phyloP scores from a whole-genome alignment of 2,329 filamentous ascomycete species.

The Sclerotinia spermophila region DNA sequence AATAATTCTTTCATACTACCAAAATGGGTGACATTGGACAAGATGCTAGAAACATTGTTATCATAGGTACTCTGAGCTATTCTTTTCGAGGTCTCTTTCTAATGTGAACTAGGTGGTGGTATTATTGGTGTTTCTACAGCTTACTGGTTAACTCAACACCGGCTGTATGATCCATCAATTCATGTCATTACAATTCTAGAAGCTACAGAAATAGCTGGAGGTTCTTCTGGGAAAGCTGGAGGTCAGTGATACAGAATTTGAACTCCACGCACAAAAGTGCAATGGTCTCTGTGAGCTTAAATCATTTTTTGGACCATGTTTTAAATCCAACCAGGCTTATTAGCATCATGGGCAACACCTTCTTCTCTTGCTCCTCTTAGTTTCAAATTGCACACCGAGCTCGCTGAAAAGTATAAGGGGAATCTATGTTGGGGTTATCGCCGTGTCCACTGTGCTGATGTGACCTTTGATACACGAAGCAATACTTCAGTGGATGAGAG shows the following conservation, averaged over 20 bases:
- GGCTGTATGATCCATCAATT: conserved; percentile 66
- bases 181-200: conserved; percentile 83
- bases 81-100: neutral
- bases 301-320: neutral
- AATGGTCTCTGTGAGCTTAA: neutral
- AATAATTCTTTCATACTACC: neutral
- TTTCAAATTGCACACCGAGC: conserved; percentile 73
- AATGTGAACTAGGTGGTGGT: conserved; percentile 56
- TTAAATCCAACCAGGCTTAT: conserved; percentile 43
- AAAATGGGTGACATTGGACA: neutral
- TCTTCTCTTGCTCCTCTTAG: conserved; percentile 76
- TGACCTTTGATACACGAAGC: neutral
- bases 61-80: conserved; percentile 4
- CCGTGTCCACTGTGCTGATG: conserved; percentile 60
- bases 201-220: conserved; percentile 75
- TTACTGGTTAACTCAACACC: conserved; percentile 83
- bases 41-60: neutral
- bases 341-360: conserved; percentile 88
- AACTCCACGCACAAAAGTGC: neutral
- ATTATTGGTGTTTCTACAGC: conserved; percentile 88
- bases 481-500: neutral
- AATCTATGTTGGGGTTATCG: conserved; percentile 80
- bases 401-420: conserved; percentile 76
- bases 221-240: conserved; percentile 88
- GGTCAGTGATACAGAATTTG: conserved; percentile 42